Percentiles rank a stretch among this genome's conserved stretches.
phyloP scores from a whole-genome alignment of 164 flowering plant species.

The Stephania cephalantha region DNA sequence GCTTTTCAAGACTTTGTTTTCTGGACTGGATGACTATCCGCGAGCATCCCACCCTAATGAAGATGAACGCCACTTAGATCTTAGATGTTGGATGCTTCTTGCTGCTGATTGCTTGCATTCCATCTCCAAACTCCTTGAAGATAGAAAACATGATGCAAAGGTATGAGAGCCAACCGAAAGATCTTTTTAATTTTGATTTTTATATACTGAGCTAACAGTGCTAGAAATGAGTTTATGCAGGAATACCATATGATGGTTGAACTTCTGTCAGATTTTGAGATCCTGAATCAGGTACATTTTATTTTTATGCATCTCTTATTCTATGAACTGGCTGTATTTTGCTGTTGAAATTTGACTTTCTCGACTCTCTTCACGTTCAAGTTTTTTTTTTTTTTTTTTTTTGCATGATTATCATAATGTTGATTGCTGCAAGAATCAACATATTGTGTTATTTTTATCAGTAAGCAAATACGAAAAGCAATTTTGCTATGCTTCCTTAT shows the following conservation, averaged over 20 bases:
- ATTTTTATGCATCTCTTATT: not conserved
- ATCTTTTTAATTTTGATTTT: not conserved
- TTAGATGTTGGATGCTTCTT: conserved; percentile 97
- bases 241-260: conserved; percentile 50
- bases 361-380: not conserved
- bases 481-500: not conserved
- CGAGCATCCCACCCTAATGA: conserved; percentile 93
- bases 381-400: not conserved
- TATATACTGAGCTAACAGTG: not conserved
- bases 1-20: conserved; percentile 58
- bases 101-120: conserved; percentile 85
- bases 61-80: conserved; percentile 94
- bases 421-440: not conserved
- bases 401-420: not conserved
- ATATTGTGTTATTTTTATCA: not conserved
- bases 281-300: conserved; percentile 61
- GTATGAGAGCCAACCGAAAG: conserved; percentile 24
- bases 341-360: not conserved
- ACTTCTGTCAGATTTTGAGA: conserved; percentile 65
- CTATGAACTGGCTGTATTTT: not conserved
- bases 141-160: conserved; percentile 35
- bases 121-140: conserved; percentile 42
- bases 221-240: conserved; percentile 36
- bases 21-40: conserved; percentile 97
- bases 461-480: not conserved